Base-by-base conservation (phyloP, 257 asterid species). In the Phtheirospermum japonicum region DNA sequence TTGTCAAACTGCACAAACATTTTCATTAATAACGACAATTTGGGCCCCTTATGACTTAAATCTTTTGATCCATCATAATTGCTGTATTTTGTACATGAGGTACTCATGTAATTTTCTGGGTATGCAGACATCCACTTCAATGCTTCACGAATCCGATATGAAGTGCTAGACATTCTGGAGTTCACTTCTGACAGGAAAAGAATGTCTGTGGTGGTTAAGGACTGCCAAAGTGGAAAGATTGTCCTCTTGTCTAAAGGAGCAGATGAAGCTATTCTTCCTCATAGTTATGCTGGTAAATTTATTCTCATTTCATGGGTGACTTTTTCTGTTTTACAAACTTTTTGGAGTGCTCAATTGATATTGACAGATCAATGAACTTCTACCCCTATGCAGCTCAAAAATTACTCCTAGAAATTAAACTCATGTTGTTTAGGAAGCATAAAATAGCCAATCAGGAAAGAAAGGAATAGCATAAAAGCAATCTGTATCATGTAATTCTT, bases 181-280 rank as follows among this genome's bases (percentile, higher is more conserved):
- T 92, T 92, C 72, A 92, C 99, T 59, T 89, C 99, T 62, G 99
- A 92, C 73, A 78, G 99, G 74, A 92, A 92, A 85, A 82, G 83
- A 76, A 92, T 92, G 99, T 92, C 99, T 60, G 86, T 92, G 19
- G 97, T 92, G 57, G 86, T 85, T 53, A 92, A 76, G 77, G 95
- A 83, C 71, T 77, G 75, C 61, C 83, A 71, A 70, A 82, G 72
- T 69, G 97, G 95, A 66, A 81, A 87, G 69, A 63, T 79, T 31
- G 64, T 73, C 71, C 95, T 92, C 64, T 65, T 92, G 64, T 86
- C 99, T 9, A 92, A 92, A 79, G 99, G 99, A 75, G 99, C 99
- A 62, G 97, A 92, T 73, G 99, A 92, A 79, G 73, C 94, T 53
- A 86, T 92, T 73, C 82, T 92, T 74, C 96, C 99, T 62, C 83